Conservation (phyloP, 768 basidiomycete genomes). For the Hericium rajendrae region DNA sequence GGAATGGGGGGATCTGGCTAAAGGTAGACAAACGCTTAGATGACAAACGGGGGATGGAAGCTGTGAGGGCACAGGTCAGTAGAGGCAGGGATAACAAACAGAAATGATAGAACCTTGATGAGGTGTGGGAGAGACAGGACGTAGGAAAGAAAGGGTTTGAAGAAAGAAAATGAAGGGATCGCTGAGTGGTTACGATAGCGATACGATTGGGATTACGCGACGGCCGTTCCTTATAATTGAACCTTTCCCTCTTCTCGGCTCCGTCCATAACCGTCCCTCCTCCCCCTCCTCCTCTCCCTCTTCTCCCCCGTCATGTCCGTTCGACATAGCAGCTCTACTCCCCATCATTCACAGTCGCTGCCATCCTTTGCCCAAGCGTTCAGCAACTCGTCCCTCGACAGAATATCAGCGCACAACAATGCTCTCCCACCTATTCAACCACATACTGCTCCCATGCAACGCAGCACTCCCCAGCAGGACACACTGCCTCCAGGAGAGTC, state of each 20-base stretch:
- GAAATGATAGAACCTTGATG: background rate
- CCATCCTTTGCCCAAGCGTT: slow-evolving; percentile 78
- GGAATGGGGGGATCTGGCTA: background rate
- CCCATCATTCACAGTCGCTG: slow-evolving; percentile 43
- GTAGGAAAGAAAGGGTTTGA: background rate
- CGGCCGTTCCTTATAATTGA: slow-evolving; percentile 2
- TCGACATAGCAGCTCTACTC: slow-evolving; percentile 34
- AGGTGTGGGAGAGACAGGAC: background rate
- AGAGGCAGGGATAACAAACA: background rate
- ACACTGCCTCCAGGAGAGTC: slow-evolving; percentile 11
- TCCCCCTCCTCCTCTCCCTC: background rate
- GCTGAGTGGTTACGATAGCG: background rate
- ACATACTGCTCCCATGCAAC: slow-evolving; percentile 22
- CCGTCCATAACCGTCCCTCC: background rate
- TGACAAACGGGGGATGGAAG: background rate
- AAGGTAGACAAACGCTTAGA: too few species aligned
- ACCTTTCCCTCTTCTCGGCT: background rate
- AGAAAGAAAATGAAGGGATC: background rate
- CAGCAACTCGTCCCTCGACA: slow-evolving; percentile 43
- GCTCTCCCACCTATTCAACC: slow-evolving; percentile 58
- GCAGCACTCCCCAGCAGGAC: slow-evolving; percentile 14
- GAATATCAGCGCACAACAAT: slow-evolving; percentile 40
- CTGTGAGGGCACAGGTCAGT: background rate
- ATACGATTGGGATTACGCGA: background rate
- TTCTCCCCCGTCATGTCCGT: slow-evolving; percentile 11